Conservation (phyloP, 805 yeast genomes). For the Saccharomyces paradoxus region DNA sequence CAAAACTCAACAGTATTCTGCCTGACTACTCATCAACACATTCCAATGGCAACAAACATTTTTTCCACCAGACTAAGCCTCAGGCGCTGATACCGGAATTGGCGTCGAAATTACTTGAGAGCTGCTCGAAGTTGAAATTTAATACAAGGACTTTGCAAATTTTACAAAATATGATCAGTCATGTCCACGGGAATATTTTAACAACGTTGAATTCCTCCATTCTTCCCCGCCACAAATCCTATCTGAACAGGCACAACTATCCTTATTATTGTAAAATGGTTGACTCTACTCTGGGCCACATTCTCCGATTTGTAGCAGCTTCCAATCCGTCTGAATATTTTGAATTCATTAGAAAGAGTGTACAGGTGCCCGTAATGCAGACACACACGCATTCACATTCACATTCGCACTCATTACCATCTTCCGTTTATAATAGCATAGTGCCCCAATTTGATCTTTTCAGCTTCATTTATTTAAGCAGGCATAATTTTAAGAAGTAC, state of each 20-base stretch:
- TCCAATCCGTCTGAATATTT: constrained; percentile 41
- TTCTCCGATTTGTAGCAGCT: constrained; percentile 42
- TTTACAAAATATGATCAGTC: constrained; percentile 24
- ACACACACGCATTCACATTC: not conserved
- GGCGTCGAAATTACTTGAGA: constrained; percentile 25
- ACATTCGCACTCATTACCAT: not conserved
- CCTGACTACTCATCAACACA: constrained; percentile 29
- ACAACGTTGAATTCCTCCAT: constrained; percentile 6
- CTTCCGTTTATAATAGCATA: constrained; percentile 2
- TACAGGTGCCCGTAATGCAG: constrained; percentile 6
- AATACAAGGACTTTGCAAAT: constrained; percentile 27
- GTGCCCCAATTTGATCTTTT: constrained; percentile 37
- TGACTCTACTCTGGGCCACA: constrained; percentile 19
- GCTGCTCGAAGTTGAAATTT: constrained; percentile 29
- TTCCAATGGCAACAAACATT: constrained; percentile 12
- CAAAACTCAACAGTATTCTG: constrained; percentile 17
- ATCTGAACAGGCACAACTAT: constrained; percentile 8
- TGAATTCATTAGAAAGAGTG: constrained; percentile 17
- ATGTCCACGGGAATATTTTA: constrained; percentile 8
- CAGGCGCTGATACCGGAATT: constrained; percentile 18
- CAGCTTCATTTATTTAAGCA: constrained; percentile 36
- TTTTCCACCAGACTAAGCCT: constrained; percentile 32
- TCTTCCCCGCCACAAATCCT: constrained; percentile 16
- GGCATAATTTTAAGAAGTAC: constrained; percentile 31
- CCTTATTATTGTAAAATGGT: constrained; percentile 9